These are phyloP conservation scores for Claviceps paspali DNA, from an alignment of 2,329 filamentous ascomycete species.

Conservation along the genomic window DNA sequence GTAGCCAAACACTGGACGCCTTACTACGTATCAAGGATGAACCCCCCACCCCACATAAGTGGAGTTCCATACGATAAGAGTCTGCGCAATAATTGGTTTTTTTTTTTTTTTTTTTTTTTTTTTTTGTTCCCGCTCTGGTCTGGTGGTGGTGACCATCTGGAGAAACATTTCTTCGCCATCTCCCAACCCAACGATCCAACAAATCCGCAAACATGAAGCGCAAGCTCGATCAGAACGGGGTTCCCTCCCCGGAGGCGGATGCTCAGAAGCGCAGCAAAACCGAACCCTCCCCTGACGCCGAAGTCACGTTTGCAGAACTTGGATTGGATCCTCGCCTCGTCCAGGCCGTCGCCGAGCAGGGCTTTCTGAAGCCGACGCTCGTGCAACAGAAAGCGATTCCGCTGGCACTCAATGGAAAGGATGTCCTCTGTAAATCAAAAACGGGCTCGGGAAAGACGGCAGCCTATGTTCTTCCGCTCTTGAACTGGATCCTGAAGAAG, in stretches of 20 bases:
- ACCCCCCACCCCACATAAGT: not conserved
- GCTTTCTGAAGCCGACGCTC: conserved; percentile 73
- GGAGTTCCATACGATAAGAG: no score
- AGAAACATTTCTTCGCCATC: not conserved
- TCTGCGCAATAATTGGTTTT: not conserved
- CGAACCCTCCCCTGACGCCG: conserved; percentile 19
- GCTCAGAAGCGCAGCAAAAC: conserved; percentile 9
- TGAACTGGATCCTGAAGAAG: conserved; percentile 67
- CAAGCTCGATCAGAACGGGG: conserved; percentile 42
- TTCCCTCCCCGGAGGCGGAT: conserved; percentile 21
- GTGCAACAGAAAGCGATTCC: conserved; percentile 84
- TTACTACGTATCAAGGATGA: no score
- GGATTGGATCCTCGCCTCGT: conserved; percentile 73
- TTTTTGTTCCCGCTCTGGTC: no score
- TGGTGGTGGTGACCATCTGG: not conserved
- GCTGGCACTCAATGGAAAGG: conserved; percentile 69
- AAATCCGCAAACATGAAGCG: conserved; percentile 45
- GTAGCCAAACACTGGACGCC: no score
- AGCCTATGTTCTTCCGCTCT: conserved; percentile 82
- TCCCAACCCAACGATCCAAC: no score
- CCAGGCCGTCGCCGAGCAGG: conserved; percentile 71
- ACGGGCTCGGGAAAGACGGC: conserved; percentile 96
- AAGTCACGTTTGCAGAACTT: conserved; percentile 55
- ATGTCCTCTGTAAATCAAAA: conserved; percentile 82
- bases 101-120: not conserved